Evolutionary conservation across 1,284 basidiomycete species (phyloP).

Genomic region (Abortiporus biennis): DNA sequence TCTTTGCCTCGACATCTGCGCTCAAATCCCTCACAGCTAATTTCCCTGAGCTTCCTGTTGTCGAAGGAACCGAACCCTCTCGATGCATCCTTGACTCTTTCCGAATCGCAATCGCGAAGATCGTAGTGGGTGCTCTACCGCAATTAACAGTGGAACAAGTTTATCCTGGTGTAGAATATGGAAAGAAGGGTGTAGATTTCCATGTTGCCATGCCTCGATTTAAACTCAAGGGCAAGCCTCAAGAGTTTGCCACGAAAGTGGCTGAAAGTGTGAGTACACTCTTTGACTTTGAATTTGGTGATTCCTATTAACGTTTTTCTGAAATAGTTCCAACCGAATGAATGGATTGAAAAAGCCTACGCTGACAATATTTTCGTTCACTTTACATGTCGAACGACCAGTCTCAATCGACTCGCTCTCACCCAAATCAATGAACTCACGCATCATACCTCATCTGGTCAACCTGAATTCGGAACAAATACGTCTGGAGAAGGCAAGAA

Average conservation of each 20-base stretch:
- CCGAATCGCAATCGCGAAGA: constrained; percentile 77
- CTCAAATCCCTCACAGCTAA: constrained; percentile 18
- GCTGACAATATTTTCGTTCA: constrained; percentile 80
- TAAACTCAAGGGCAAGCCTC: constrained; percentile 79
- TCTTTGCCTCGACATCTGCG: constrained; percentile 7
- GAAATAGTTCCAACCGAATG: constrained; percentile 67
- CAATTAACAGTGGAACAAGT: constrained; percentile 68
- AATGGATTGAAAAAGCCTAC: constrained; percentile 60
- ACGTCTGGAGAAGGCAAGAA: constrained; percentile 76
- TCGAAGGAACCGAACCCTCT: constrained; percentile 67
- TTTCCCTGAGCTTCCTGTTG: constrained; percentile 36
- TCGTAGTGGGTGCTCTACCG: constrained; percentile 67
- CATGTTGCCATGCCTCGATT: constrained; percentile 91
- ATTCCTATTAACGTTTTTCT: constrained; percentile 3
- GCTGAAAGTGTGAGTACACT: constrained; percentile 55
- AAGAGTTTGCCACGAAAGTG: constrained; percentile 74
- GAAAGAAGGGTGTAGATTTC: constrained; percentile 91
- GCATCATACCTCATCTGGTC: constrained; percentile 44
- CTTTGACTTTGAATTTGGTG: neutral
- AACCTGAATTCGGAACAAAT: constrained; percentile 72
- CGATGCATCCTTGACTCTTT: constrained; percentile 80
- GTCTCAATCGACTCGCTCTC: constrained; percentile 75
- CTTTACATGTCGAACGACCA: constrained; percentile 70
- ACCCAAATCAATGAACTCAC: constrained; percentile 78
- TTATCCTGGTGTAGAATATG: constrained; percentile 82